A percentile compares a stretch with the other conserved stretches of the same genome.
Conservation (phyloP, 108 stramenopile genomes). For the Skeletonema grethae region DNA sequence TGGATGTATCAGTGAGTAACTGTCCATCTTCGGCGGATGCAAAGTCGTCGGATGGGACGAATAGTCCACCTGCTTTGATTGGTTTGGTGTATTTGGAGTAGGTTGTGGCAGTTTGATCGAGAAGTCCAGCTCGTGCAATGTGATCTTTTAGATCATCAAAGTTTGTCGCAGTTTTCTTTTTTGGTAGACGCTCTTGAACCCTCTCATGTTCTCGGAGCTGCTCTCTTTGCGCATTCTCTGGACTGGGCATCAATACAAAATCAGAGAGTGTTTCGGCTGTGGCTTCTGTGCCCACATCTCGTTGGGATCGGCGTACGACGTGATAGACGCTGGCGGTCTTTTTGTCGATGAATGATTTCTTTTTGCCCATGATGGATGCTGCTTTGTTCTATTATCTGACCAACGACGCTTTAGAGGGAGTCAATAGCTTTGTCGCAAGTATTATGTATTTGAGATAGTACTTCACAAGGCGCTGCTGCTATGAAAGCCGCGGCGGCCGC, state of each 20-base stretch:
- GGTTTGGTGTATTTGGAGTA: constrained; percentile 89
- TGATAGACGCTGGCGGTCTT: constrained; percentile 85
- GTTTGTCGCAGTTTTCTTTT: background rate
- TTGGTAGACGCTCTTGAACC: no score
- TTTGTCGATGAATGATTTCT: constrained; percentile 90
- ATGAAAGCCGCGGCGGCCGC: background rate
- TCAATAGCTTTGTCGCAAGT: no score
- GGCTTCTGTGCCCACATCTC: constrained; percentile 78
- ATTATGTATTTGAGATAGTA: no score
- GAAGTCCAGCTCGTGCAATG: constrained; percentile 53
- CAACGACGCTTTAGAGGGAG: no score
- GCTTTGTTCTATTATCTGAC: no score
- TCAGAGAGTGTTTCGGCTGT: constrained; percentile 43
- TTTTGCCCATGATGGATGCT: constrained; percentile 86
- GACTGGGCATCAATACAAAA: constrained; percentile 70
- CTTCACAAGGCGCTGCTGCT: no score
- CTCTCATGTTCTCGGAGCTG: background rate
- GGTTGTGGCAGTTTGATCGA: constrained; percentile 84
- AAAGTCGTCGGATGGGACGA: constrained; percentile 7
- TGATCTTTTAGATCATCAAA: constrained; percentile 24
- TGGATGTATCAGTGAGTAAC: constrained; percentile 40
- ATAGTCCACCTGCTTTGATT: constrained; percentile 67
- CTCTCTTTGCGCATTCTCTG: constrained; percentile 45
- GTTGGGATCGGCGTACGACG: constrained; percentile 80
- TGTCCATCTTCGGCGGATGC: constrained; percentile 5